Conservation (phyloP, 495 filamentous ascomycete genomes). For the Viridothelium virens region DNA sequence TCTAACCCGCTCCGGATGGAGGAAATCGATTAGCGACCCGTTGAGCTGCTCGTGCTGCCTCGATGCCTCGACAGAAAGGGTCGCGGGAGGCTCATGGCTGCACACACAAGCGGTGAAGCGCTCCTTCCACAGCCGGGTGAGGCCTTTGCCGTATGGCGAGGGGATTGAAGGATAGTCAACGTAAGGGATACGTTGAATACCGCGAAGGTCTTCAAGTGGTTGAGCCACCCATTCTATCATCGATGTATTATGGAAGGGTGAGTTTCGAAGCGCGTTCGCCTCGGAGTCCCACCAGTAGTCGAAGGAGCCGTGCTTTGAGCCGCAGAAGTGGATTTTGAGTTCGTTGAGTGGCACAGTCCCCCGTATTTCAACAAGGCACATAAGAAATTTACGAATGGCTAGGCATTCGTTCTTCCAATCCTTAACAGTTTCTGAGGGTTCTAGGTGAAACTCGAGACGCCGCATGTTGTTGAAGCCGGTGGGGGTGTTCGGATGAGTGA, state of each 20-base stretch:
- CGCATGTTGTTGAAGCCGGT: neutral
- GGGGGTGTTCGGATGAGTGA: neutral
- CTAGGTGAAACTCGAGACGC: neutral
- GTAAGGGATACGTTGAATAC: too few species aligned
- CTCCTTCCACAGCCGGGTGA: neutral
- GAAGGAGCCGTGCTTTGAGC: neutral
- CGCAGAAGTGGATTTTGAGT: neutral
- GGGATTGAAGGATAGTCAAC: too few species aligned
- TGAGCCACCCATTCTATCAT: conserved; percentile 21
- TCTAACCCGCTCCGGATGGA: neutral
- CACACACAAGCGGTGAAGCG: neutral
- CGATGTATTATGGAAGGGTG: conserved; percentile 13
- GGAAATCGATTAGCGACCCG: neutral
- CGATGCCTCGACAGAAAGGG: neutral
- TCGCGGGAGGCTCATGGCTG: neutral
- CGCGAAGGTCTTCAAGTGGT: conserved; percentile 17
- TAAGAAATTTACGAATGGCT: neutral
- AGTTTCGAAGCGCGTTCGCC: conserved; percentile 10
- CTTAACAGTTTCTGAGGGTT: neutral
- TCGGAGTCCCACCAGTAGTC: conserved; percentile 20
- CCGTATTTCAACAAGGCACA: neutral
- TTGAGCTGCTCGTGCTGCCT: neutral
- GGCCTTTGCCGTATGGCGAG: neutral
- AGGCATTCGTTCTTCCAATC: neutral
- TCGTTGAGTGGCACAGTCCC: neutral